Evolutionary conservation across 306 rosid species (phyloP), one percentile per base, ranked within the genome.

Genomic region (Castanea crenata): DNA sequence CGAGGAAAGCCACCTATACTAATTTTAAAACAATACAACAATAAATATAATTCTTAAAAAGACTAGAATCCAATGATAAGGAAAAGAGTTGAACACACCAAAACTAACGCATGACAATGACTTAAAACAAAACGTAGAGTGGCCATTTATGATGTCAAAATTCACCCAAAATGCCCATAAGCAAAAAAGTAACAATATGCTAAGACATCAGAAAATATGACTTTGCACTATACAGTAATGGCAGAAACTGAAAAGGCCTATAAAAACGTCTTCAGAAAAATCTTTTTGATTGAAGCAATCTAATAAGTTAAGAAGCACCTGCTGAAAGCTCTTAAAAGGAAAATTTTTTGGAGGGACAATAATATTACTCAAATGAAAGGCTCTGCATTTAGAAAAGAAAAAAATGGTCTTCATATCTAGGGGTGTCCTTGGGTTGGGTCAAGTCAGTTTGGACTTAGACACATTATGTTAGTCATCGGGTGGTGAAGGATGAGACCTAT

Each of bases 1-100:
- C 75, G 97, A 91, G 75, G 98, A 93, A 80, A 95, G 94, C 98
- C 99, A 95, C 93, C 98, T 93, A 83, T 90, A 95, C 99, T 95
- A 92, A 84, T 86, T 83, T 82, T 84, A 55, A 49, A 83, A 74
- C 79, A 76, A 83, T 23, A 77, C 57, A 20, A n/a, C 27, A 62
- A 69, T 76, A 74, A 64, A 18, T 72, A 62, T 23, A 23, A 76
- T 58, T 20, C 41, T 78, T 84, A 80, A 75, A 81, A 71, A 32
- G n/a, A 55, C 72, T 8, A 61, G 29, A 19, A 76, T n/a, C 67
- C 35, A 27, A 15, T 52, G 70, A 82, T 69, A 81, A 69, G 35
- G 56, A 55, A 41, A 80, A 74, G n/a, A 19, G 10, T 29, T 78
- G 64, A 34, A 71, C 83, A 83, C 35, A 80, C 31, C 51, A 55